Evolutionary conservation across 2,329 filamentous ascomycete genomes (phyloP).

Genomic region (Juglanconis sp.): DNA sequence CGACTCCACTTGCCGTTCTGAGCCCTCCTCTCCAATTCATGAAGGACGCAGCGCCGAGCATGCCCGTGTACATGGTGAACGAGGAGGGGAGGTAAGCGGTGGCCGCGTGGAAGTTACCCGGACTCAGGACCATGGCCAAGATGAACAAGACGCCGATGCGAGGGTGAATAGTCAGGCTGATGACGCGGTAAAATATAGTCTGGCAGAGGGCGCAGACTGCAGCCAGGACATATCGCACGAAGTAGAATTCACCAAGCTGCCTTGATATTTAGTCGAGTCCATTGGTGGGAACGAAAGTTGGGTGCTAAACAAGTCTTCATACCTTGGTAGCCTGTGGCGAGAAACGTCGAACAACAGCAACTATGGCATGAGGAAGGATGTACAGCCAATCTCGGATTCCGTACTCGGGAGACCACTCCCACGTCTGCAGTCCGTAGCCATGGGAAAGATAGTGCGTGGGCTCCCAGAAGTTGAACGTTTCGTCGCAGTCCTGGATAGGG

Average conservation of each 20-base stretch:
- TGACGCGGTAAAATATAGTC: slow-evolving; percentile 73
- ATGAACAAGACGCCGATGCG: slow-evolving; percentile 84
- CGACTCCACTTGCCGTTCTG: slow-evolving; percentile 78
- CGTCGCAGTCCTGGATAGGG: slow-evolving; percentile 96
- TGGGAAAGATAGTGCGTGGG: slow-evolving; percentile 91
- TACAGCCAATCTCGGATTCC: slow-evolving; percentile 96
- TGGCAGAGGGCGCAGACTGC: slow-evolving; percentile 77
- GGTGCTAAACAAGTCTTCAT: neutral
- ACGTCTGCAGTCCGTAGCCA: slow-evolving; percentile 91
- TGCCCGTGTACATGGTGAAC: slow-evolving; percentile 93
- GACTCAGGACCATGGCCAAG: slow-evolving; percentile 71
- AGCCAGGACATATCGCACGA: slow-evolving; percentile 72
- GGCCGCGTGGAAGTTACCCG: slow-evolving; percentile 91
- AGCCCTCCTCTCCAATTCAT: slow-evolving; percentile 83
- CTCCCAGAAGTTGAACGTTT: slow-evolving; percentile 99
- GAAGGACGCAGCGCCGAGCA: slow-evolving; percentile 83
- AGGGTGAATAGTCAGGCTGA: slow-evolving; percentile 74
- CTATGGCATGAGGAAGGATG: slow-evolving; percentile 70
- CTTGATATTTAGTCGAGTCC: neutral
- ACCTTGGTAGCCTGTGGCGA: slow-evolving; percentile 61
- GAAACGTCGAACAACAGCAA: slow-evolving; percentile 65
- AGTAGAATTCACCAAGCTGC: slow-evolving; percentile 73
- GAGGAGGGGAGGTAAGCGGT: slow-evolving; percentile 85
- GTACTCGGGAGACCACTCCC: slow-evolving; percentile 96
- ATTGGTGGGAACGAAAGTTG: neutral